A percentile compares a stretch with the other conserved stretches of the same genome.
phyloP scores from a whole-genome alignment of 306 rosid species.

The Adenanthera pavonina region DNA sequence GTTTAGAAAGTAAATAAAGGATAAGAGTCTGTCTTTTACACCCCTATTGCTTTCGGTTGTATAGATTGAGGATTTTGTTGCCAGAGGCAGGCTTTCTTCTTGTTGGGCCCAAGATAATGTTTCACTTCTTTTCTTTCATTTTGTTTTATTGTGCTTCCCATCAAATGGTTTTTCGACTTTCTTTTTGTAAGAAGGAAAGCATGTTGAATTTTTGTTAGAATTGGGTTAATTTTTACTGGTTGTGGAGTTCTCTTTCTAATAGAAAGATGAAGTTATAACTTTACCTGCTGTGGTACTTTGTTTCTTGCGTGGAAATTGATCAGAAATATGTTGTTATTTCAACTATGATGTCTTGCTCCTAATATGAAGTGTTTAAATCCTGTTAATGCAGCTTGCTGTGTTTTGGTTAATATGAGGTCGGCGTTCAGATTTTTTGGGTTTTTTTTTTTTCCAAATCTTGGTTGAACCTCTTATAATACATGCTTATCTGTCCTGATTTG shows the following conservation, averaged over 20 bases:
- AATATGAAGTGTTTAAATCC: background rate
- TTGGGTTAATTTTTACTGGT: background rate
- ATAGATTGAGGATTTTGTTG: background rate
- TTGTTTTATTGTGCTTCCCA: background rate
- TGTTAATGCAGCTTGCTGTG: background rate
- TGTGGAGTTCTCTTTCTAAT: background rate
- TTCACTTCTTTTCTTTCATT: background rate
- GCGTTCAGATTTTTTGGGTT: background rate
- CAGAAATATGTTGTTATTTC: no score
- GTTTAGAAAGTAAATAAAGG: background rate
- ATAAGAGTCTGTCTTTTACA: background rate
- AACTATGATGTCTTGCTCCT: background rate
- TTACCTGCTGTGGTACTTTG: background rate
- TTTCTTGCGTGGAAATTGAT: no score
- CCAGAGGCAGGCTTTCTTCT: background rate
- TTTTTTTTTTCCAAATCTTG: background rate
- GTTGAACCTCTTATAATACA: background rate
- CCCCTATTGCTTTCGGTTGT: background rate
- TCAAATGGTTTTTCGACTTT: background rate
- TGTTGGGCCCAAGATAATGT: background rate
- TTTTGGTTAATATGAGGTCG: background rate
- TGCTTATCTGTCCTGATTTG: background rate
- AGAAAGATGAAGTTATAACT: background rate
- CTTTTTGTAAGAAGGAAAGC: background rate
- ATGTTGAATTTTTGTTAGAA: background rate